Conservation (phyloP, 1,284 basidiomycete genomes). For the Malassezia cuniculi region DNA sequence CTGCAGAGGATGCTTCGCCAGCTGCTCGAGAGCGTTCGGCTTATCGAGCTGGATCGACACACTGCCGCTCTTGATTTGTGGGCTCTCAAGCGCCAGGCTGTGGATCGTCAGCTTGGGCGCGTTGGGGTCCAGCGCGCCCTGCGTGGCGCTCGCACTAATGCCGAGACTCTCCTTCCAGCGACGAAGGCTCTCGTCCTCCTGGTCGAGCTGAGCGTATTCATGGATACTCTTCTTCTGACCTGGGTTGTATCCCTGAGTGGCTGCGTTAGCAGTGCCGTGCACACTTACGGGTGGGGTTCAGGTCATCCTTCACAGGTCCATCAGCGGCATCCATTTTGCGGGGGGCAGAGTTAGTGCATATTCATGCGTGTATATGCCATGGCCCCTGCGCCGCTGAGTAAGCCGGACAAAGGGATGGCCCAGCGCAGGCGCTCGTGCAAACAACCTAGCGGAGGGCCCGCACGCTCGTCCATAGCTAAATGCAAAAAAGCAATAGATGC, state of each 20-base stretch:
- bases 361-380: neutral
- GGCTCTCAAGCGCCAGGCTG: constrained; percentile 48
- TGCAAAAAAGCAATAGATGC: no score
- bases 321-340: constrained; percentile 4
- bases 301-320: constrained; percentile 5
- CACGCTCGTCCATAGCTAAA: no score
- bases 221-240: constrained; percentile 49
- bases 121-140: constrained; percentile 36
- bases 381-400: constrained; percentile 9
- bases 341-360: neutral
- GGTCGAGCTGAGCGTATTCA: constrained; percentile 56
- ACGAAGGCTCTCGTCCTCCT: constrained; percentile 62
- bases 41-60: constrained; percentile 49
- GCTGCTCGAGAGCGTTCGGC: constrained; percentile 44
- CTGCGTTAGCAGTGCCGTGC: constrained; percentile 3
- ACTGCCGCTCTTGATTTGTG: constrained; percentile 40
- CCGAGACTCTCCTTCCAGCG: constrained; percentile 85
- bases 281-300: constrained; percentile 13
- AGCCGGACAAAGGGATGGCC: neutral
- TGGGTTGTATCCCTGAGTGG: constrained; percentile 43
- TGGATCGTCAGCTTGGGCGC: constrained; percentile 37
- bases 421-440: no score
- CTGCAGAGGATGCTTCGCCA: constrained; percentile 54
- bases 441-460: no score
- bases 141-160: constrained; percentile 51